Evolutionary conservation across 345 rosid species (phyloP), one percentile per base, ranked within the genome.

Genomic region (Pelargonium nanum): DNA sequence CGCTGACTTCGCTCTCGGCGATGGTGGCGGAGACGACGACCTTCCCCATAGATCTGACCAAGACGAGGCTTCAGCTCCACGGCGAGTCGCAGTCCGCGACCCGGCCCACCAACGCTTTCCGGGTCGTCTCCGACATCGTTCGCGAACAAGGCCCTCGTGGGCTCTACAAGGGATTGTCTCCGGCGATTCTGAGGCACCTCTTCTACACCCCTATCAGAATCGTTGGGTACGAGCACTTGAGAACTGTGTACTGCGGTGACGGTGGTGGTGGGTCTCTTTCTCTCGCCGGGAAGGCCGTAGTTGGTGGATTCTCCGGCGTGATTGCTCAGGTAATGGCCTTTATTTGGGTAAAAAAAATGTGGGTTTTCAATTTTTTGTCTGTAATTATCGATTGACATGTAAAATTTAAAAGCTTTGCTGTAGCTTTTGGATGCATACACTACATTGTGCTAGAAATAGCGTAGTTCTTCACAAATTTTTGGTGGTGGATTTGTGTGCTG

Each of bases 41-140:
- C 5, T 91, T 87, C 69, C 96, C 97, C n/a, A 74, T 85, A 25
- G 97, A 87, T 73, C 77, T 87, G 22, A 84, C 86, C 19, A 91
- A 91, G 85, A 87, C 93, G 2, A 77, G 93, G 71, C 85, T 87
- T 64, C 97, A 91, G 79, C 89, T 91, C 45, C 89, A 80, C 66
- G 81, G 86, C 44, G 72, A 70, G 73, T 66, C 75, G 64, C 70
- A 28, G 50, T 53, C 71, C 56, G 34, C 72, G 63, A 16, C 70
- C 52, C 64, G 68, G 52, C 65, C 74, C 61, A 64, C 80, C 74
- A 76, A 72, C 63, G 76, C 85, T 7, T 70, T 78, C 70, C 74
- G 76, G 10, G 78, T 85, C 59, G 86, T 71, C n/a, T 59, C 80
- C 26, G 91, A 72, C 21, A 83, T 84, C 63, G 44, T 75, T 22